Conservation (phyloP, 306 rosid genomes). For the Lagenaria siceraria region DNA sequence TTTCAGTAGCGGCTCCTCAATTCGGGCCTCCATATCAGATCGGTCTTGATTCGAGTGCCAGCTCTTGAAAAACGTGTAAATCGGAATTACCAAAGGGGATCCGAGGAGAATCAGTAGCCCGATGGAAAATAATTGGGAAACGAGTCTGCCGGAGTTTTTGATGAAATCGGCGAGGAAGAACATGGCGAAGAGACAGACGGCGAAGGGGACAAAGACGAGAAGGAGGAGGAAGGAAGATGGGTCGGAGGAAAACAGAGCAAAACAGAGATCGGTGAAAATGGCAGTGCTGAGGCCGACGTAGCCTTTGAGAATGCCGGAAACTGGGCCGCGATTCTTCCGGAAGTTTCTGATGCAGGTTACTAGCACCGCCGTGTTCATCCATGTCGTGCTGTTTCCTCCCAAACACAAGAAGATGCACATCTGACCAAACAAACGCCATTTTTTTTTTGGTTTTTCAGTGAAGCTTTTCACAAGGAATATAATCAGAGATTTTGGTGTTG, state of each 20-base stretch:
- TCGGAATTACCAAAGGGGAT: conserved; percentile 50
- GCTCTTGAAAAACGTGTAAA: conserved; percentile 20
- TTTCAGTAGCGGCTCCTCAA: conserved; percentile 28
- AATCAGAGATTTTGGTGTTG: too few relatives aligned
- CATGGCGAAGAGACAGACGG: conserved; percentile 52
- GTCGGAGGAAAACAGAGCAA: conserved; percentile 49
- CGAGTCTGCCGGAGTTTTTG: conserved; percentile 22
- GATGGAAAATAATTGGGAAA: conserved; percentile 33
- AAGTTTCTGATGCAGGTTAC: conserved; percentile 77
- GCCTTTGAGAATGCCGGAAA: conserved; percentile 73
- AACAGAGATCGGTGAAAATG: conserved; percentile 67
- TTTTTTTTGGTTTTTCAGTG: background rate
- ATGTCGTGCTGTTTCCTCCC: conserved; percentile 95
- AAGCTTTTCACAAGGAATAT: too few relatives aligned
- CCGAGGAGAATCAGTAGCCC: conserved; percentile 40
- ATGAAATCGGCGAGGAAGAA: conserved; percentile 69
- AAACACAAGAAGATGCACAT: conserved; percentile 74
- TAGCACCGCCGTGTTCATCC: conserved; percentile 97
- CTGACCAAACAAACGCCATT: conserved; percentile 12
- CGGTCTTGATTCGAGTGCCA: conserved; percentile 3
- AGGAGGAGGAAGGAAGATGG: conserved; percentile 55
- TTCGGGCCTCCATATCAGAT: conserved; percentile 27
- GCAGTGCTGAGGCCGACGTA: conserved; percentile 88
- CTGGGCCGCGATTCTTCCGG: conserved; percentile 68
- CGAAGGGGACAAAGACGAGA: conserved; percentile 62